Evolutionary conservation across 2,329 filamentous ascomycete species (phyloP).

Genomic region (Cladophialophora carrionii): DNA sequence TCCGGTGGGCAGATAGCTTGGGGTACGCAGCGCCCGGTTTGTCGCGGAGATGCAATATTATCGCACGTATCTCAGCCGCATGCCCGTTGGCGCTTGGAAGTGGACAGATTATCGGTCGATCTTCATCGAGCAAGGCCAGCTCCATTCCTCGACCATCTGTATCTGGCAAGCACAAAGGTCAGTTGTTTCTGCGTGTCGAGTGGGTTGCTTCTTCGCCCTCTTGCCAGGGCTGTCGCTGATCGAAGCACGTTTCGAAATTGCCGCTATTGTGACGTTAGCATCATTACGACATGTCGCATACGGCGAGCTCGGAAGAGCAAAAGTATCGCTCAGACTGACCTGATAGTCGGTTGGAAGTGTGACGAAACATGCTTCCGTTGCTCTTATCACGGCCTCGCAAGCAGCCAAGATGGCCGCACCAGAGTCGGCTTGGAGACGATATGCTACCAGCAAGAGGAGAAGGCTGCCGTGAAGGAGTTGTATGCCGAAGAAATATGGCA

Average conservation of each 20-base stretch:
- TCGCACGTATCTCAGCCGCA: neutral
- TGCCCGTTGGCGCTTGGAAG: neutral
- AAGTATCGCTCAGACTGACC: conserved; percentile 52
- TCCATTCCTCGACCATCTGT: conserved; percentile 55
- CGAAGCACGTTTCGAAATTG: conserved; percentile 60
- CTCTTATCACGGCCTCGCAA: conserved; percentile 56
- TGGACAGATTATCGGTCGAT: neutral
- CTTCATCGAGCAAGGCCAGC: conserved; percentile 44
- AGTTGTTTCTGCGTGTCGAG: conserved; percentile 53
- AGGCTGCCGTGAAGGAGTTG: conserved; percentile 58
- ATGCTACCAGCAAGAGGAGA: conserved; percentile 55
- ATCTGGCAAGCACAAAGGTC: conserved; percentile 56
- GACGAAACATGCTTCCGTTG: conserved; percentile 57
- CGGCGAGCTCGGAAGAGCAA: neutral
- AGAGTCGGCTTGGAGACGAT: conserved; percentile 49
- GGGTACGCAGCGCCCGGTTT: neutral
- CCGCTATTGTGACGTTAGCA: conserved; percentile 39
- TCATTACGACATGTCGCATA: neutral
- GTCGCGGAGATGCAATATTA: neutral
- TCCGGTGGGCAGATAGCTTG: neutral
- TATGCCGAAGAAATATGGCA: conserved; percentile 59
- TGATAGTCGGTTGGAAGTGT: conserved; percentile 57
- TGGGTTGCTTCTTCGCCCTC: conserved; percentile 48
- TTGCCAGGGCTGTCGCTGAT: conserved; percentile 54
- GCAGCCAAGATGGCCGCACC: conserved; percentile 48